A percentile compares a stretch with the other conserved stretches of the same genome.
These are phyloP conservation scores for Cicer cuneatum DNA, from an alignment of 306 rosid species.

Conservation along the genomic window DNA sequence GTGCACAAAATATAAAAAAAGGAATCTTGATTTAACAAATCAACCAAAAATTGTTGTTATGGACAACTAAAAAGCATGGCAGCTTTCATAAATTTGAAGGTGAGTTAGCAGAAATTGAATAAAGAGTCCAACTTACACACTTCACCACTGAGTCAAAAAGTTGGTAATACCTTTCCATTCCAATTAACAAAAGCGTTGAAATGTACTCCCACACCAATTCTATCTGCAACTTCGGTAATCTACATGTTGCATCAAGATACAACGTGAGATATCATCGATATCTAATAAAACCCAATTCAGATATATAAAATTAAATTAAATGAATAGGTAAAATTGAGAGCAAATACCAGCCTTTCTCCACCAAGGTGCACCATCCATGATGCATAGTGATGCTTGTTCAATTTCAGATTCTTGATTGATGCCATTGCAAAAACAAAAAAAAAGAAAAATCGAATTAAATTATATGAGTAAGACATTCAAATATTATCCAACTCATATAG, in stretches of 20 bases:
- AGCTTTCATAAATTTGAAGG: conserved; percentile 33
- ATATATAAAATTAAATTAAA: not conserved
- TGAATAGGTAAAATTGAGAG: conserved; percentile 11
- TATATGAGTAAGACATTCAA: not conserved
- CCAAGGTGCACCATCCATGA: conserved; percentile 83
- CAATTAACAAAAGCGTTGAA: conserved; percentile 90
- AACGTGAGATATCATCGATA: conserved; percentile 31
- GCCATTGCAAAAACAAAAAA: conserved; percentile 31
- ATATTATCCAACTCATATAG: conserved; percentile 31
- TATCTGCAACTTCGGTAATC: conserved; percentile 81
- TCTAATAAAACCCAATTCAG: conserved; percentile 7
- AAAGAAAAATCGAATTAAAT: not conserved
- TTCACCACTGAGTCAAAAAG: conserved; percentile 24
- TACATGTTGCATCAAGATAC: conserved; percentile 44
- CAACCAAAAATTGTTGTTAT: not conserved
- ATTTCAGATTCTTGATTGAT: conserved; percentile 68
- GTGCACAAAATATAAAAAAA: not conserved
- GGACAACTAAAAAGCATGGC: not conserved
- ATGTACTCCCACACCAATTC: conserved; percentile 89
- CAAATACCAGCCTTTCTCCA: conserved; percentile 77
- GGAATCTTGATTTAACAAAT: conserved; percentile 19
- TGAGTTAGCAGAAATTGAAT: conserved; percentile 21
- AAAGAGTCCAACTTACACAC: conserved; percentile 30
- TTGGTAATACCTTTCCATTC: conserved; percentile 72
- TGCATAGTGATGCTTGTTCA: conserved; percentile 87